Evolutionary conservation across 2,329 filamentous ascomycete species (phyloP), one percentile per base, ranked within the genome.

Genomic region (Fusarium pseudoanthophilum): DNA sequence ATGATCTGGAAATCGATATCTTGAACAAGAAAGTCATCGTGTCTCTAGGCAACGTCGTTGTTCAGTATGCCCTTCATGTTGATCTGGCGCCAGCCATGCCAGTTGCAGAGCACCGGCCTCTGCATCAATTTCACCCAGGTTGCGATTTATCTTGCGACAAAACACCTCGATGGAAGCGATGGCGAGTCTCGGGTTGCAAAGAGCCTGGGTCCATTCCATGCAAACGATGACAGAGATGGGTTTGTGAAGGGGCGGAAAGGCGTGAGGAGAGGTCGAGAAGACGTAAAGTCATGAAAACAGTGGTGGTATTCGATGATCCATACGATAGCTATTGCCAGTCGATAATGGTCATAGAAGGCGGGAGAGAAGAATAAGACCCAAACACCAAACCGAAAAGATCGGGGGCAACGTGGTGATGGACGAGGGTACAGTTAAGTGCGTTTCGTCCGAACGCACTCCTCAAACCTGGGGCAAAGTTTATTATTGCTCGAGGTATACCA

Each of bases 11-110:
- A 42, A 42, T 67, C 59, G 64, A 77, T 64, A 11, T 28, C 18
- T 16, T 72, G 71, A 11, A 78, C 48, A 7, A 70, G 69, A 40
- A 67, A 60, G 21, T 63, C 71, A 5, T 74, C 66, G 3, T 67
- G 63, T 4, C 75, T 76, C 73, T 72, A 78, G 4, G 71, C 74
- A 45, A 76, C 77, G 13, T 48, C 61, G 0, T 72, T 76, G 20
- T 72, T 62, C 8, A 6, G 6, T n/a, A 40, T n/a, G 3, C 14
- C 3, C 4, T 9, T 14, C 32, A 16, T 14, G 16, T 9, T 13
- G 32, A 18, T 20, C 10, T 32, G 4, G 11, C n/a, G 21, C 15
- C 24, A 39, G 28, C 20, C n/a, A 28, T 37, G 11, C 9, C 13
- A 4, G 10, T 26, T 26, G 30, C 15, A 7, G 30, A 30, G 13